phyloP scores from a whole-genome alignment of 345 rosid genomes.

The Salix dunnii region DNA sequence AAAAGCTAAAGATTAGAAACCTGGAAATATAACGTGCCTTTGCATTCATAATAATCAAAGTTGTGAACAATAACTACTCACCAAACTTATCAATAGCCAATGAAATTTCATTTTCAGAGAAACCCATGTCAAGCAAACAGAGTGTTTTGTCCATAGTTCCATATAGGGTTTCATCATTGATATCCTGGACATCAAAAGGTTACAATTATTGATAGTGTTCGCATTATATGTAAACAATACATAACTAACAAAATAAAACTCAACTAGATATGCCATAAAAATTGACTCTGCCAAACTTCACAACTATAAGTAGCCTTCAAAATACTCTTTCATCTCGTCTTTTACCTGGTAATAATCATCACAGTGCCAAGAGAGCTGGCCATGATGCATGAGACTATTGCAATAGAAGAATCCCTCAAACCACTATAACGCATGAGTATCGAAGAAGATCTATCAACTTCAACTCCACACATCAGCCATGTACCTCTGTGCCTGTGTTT shows the following conservation, averaged over 20 bases:
- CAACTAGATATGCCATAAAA: neutral
- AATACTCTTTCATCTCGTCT: neutral
- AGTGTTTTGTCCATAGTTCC: conserved; percentile 86
- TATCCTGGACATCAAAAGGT: conserved; percentile 38
- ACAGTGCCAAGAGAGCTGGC: no score
- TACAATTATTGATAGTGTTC: conserved; percentile 7
- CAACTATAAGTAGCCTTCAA: neutral
- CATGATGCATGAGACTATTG: no score
- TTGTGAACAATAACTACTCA: conserved; percentile 30
- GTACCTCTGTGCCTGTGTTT: no score
- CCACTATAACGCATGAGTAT: no score
- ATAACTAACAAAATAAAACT: neutral
- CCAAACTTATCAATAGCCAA: conserved; percentile 79
- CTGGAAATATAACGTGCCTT: no score
- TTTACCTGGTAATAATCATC: neutral
- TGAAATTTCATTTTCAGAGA: conserved; percentile 80
- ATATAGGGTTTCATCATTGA: conserved; percentile 56
- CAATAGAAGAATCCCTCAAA: no score
- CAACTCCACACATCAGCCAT: no score
- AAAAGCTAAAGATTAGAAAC: neutral
- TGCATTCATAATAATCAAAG: conserved; percentile 5
- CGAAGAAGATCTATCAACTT: no score
- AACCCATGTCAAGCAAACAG: conserved; percentile 83
- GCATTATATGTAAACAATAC: neutral
- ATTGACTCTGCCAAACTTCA: neutral